These are phyloP conservation scores for Colletotrichum sp. DNA, from an alignment of 2,329 filamentous ascomycete genomes.

Conservation along the genomic window DNA sequence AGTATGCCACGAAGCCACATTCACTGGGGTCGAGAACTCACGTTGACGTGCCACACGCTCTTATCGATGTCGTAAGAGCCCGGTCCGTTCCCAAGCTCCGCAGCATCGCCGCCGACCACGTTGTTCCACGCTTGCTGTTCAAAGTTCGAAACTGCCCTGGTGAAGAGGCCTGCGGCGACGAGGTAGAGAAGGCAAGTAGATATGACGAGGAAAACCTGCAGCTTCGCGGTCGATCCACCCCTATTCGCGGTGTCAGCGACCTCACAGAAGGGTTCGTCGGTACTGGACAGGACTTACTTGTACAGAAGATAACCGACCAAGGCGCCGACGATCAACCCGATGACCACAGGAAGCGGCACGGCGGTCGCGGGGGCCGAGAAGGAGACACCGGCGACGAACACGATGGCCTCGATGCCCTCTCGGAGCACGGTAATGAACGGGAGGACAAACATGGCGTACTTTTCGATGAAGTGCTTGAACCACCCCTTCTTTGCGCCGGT, in stretches of 20 bases:
- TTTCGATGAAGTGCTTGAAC: conserved; percentile 71
- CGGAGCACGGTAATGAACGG: conserved; percentile 88
- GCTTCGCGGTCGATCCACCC: conserved; percentile 44
- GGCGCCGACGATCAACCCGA: conserved; percentile 71
- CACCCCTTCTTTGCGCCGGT: conserved; percentile 47
- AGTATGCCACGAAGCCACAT: not conserved
- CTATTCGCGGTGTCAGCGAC: conserved; percentile 27
- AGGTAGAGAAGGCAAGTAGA: conserved; percentile 87
- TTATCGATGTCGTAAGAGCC: conserved; percentile 81
- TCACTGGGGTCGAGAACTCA: conserved; percentile 42
- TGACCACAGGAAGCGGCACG: conserved; percentile 78
- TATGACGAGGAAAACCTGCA: conserved; percentile 78
- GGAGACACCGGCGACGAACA: conserved; percentile 86
- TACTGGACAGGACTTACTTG: conserved; percentile 57
- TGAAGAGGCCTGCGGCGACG: conserved; percentile 83
- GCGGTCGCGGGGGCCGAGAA: conserved; percentile 76
- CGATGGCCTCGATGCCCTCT: conserved; percentile 84
- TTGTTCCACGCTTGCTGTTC: conserved; percentile 74
- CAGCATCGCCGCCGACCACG: conserved; percentile 62
- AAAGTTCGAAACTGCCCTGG: conserved; percentile 76
- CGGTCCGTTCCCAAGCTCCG: conserved; percentile 60
- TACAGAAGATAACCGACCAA: conserved; percentile 78
- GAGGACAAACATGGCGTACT: conserved; percentile 85
- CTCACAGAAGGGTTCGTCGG: not conserved
- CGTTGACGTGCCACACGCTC: conserved; percentile 84